Evolutionary conservation across 2,329 filamentous ascomycete species (phyloP).

Genomic region (Cordyceps pruinosa): DNA sequence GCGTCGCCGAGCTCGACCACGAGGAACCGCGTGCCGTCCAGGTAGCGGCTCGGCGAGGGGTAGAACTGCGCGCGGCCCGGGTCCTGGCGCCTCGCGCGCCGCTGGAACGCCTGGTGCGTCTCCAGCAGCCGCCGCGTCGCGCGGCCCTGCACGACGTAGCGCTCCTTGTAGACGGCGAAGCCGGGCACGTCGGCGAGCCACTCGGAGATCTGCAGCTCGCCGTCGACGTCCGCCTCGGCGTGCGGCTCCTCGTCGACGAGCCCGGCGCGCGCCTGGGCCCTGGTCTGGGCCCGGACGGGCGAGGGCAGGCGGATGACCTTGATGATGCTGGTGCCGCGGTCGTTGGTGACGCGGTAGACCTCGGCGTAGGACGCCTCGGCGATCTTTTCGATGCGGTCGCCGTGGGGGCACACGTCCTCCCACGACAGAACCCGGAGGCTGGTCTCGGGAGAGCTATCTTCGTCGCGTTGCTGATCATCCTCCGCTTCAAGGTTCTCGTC

Average conservation of each 20-base stretch:
- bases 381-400: slow-evolving; percentile 53
- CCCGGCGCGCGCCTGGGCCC: slow-evolving; percentile 45
- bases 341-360: slow-evolving; percentile 56
- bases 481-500: slow-evolving; percentile 11
- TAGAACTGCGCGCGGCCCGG: slow-evolving; percentile 54
- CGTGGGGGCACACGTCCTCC: slow-evolving; percentile 49
- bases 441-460: background rate
- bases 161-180: slow-evolving; percentile 60
- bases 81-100: slow-evolving; percentile 46
- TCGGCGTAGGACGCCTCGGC: slow-evolving; percentile 62
- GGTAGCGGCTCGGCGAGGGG: slow-evolving; percentile 52
- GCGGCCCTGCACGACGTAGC: slow-evolving; percentile 52
- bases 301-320: slow-evolving; percentile 56
- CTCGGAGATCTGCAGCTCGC: slow-evolving; percentile 57
- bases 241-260: slow-evolving; percentile 55
- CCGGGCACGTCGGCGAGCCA: slow-evolving; percentile 57
- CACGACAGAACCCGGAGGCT: slow-evolving; percentile 43
- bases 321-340: slow-evolving; percentile 55
- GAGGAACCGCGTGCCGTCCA: slow-evolving; percentile 51
- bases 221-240: slow-evolving; percentile 45
- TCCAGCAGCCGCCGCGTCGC: slow-evolving; percentile 47
- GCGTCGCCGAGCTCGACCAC: slow-evolving; percentile 59
- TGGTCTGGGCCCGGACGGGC: slow-evolving; percentile 51
- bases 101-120: slow-evolving; percentile 54
- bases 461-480: background rate